A percentile compares a stretch with the other conserved stretches of the same genome.
Conservation (phyloP, 2,329 filamentous ascomycete genomes). For the Phaeoacremonium minimum region DNA sequence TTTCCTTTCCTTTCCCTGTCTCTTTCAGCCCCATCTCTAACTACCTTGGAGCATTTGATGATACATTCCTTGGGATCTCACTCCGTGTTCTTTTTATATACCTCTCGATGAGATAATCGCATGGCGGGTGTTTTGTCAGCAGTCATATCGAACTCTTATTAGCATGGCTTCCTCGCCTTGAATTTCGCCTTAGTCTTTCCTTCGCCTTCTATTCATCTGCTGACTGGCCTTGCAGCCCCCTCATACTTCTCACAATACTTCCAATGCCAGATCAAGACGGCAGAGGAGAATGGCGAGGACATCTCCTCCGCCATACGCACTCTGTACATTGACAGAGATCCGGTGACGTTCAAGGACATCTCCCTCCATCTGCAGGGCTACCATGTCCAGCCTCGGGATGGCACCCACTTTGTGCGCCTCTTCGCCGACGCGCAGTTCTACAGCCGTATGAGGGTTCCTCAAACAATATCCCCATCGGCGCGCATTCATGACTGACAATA, state of each 20-base stretch:
- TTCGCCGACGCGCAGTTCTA: constrained; percentile 97
- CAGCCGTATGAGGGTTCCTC: constrained; percentile 51
- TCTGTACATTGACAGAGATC: constrained; percentile 92
- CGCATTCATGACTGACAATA: constrained; percentile 2
- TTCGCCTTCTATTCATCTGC: constrained; percentile 4
- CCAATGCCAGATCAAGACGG: constrained; percentile 69
- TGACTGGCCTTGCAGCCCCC: constrained; percentile 56
- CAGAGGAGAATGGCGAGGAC: constrained; percentile 54
- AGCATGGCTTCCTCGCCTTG: constrained; percentile 3
- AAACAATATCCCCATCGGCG: not conserved
- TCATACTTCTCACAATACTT: constrained; percentile 98
- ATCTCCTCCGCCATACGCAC: constrained; percentile 57
- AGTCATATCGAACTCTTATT: not conserved
- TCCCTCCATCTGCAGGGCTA: constrained; percentile 89
- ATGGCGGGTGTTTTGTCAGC: too few species aligned
- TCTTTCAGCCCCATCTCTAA: too few species aligned
- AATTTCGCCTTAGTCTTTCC: not conserved
- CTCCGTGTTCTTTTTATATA: too few species aligned
- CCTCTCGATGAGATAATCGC: too few species aligned
- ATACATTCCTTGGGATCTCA: too few species aligned
- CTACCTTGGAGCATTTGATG: too few species aligned
- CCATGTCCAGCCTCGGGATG: constrained; percentile 76
- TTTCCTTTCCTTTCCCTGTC: too few species aligned
- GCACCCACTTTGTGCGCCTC: constrained; percentile 82
- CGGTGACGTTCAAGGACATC: constrained; percentile 83